A percentile compares a stretch with the other conserved stretches of the same genome.
These are phyloP conservation scores for Simmondsia chinensis DNA, from an alignment of 148 eudicot genomes.

Conservation along the genomic window DNA sequence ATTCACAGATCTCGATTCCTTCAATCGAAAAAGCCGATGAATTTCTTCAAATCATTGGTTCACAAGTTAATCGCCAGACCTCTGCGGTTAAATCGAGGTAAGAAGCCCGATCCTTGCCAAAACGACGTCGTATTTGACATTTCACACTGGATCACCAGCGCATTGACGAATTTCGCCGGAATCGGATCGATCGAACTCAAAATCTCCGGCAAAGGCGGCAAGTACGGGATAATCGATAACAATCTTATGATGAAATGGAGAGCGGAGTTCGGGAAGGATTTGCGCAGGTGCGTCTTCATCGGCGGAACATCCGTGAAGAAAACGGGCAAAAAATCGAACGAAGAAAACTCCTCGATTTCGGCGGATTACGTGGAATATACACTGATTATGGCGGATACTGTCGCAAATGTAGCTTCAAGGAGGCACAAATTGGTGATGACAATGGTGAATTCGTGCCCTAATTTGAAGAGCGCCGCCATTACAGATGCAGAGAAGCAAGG, in stretches of 20 bases:
- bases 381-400: constrained; percentile 60
- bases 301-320: constrained; percentile 30
- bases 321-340: constrained; percentile 1
- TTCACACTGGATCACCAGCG: constrained; percentile 15
- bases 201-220: constrained; percentile 41
- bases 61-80: constrained; percentile 23
- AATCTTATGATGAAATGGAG: constrained; percentile 46
- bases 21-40: constrained; percentile 1
- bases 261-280: constrained; percentile 54
- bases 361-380: constrained; percentile 48
- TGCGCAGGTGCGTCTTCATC: constrained; percentile 42
- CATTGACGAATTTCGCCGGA: constrained; percentile 28
- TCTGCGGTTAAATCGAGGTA: constrained; percentile 3
- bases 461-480: constrained; percentile 24
- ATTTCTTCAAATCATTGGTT: constrained; percentile 17
- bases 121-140: constrained; percentile 15
- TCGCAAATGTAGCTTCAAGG: constrained; percentile 53
- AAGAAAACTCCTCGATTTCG: neutral
- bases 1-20: constrained; percentile 1
- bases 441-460: constrained; percentile 19
- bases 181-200: constrained; percentile 22
- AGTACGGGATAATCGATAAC: constrained; percentile 11
- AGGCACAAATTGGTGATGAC: constrained; percentile 49
- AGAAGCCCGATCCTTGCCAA: constrained; percentile 7
- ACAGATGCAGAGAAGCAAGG: constrained; percentile 50